A percentile compares a stretch with the other conserved stretches of the same genome.
Evolutionary conservation across 768 basidiomycete genomes (phyloP).

Genomic region (Pleurotus tuoliensis): DNA sequence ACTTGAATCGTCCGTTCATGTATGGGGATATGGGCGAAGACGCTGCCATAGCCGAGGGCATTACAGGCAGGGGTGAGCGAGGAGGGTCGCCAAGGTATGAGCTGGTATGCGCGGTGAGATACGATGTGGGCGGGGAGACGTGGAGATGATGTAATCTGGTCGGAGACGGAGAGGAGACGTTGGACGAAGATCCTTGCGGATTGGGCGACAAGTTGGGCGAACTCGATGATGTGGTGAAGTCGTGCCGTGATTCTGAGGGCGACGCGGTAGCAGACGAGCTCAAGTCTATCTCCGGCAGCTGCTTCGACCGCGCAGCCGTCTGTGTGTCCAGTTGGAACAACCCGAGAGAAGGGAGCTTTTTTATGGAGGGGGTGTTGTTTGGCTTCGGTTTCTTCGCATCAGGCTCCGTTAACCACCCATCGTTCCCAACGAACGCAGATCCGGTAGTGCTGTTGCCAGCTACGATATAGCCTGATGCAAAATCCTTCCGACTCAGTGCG

Average conservation of each 20-base stretch:
- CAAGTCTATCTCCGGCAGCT: conserved; percentile 56
- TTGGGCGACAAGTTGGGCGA: background rate
- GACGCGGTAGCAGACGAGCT: conserved; percentile 31
- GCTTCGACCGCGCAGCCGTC: conserved; percentile 45
- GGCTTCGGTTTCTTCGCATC: background rate
- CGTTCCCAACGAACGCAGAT: background rate
- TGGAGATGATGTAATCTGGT: conserved; percentile 8
- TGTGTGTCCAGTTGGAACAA: conserved; percentile 69
- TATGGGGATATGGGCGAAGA: conserved; percentile 21
- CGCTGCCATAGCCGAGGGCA: conserved; percentile 45
- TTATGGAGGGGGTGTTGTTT: background rate
- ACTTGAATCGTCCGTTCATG: conserved; percentile 2
- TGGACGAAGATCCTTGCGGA: background rate
- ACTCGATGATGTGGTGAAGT: background rate
- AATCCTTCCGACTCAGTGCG: conserved; percentile 26
- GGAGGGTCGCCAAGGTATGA: conserved; percentile 1
- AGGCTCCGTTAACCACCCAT: background rate
- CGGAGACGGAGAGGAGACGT: conserved; percentile 5
- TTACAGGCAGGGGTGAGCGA: conserved; percentile 52
- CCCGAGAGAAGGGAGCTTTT: conserved; percentile 27
- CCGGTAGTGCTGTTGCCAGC: background rate
- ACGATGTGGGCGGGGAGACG: background rate
- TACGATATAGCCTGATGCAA: background rate
- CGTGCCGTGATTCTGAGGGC: conserved; percentile 15
- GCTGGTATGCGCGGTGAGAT: background rate